These are phyloP conservation scores for Neoboletus brunneissimus DNA, from an alignment of 768 basidiomycete species.

Conservation along the genomic window DNA sequence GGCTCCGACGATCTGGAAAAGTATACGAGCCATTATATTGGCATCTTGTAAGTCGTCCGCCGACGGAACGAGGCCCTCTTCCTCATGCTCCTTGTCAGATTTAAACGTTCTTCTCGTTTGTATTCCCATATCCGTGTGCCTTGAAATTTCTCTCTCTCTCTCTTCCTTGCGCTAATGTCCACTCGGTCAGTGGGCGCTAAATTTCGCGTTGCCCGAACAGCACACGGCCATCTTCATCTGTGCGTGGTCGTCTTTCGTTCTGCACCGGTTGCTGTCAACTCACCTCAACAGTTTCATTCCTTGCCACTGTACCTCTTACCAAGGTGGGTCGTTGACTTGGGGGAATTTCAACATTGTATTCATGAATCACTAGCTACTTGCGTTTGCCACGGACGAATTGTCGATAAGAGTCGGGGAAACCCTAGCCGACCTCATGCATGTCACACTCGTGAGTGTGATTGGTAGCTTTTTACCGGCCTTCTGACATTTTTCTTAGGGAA, in stretches of 20 bases:
- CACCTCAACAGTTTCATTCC: conserved; percentile 57
- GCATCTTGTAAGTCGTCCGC: conserved; percentile 51
- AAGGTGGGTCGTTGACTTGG: conserved; percentile 45
- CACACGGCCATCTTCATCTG: conserved; percentile 73
- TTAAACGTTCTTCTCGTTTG: conserved; percentile 68
- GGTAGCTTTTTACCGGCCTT: neutral
- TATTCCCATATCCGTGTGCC: conserved; percentile 65
- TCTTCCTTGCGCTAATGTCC: neutral
- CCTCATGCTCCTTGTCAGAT: conserved; percentile 38
- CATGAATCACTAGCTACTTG: conserved; percentile 51
- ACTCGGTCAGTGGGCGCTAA: conserved; percentile 64
- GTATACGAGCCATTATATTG: conserved; percentile 51
- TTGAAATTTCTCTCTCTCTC: neutral
- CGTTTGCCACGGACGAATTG: conserved; percentile 83
- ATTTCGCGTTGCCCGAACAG: conserved; percentile 52
- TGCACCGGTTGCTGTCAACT: neutral
- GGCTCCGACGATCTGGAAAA: conserved; percentile 44
- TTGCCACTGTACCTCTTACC: conserved; percentile 82
- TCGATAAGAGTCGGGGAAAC: conserved; percentile 82
- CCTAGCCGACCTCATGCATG: conserved; percentile 79
- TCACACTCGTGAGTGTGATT: conserved; percentile 59
- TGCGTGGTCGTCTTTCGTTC: conserved; percentile 37
- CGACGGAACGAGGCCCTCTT: neutral
- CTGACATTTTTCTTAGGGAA: conserved; percentile 22
- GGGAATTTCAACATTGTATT: neutral